Evolutionary conservation across 2,329 filamentous ascomycete genomes (phyloP).

Genomic region (Pseudocercospora cruenta): DNA sequence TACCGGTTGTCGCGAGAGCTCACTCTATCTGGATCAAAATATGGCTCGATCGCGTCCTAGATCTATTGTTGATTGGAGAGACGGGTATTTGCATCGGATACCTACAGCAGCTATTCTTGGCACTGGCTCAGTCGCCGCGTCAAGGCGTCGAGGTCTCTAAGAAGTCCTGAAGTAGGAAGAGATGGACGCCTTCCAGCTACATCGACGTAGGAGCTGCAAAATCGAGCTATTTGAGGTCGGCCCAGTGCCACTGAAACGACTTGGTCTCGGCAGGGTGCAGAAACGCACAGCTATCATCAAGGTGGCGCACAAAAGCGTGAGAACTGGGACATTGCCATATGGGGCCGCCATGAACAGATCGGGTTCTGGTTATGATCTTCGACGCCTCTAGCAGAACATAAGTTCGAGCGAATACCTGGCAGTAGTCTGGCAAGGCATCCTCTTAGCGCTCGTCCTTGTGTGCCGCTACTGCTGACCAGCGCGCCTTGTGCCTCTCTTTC

Average conservation of each 20-base stretch:
- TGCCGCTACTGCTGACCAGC: neutral
- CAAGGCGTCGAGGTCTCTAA: neutral
- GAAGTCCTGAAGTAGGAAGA: neutral
- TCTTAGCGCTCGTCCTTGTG: neutral
- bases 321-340: neutral
- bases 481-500: neutral
- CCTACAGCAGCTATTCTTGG: neutral
- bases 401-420: neutral
- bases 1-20: neutral
- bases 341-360: neutral
- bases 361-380: neutral
- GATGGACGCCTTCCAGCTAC: neutral
- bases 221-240: neutral
- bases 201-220: neutral
- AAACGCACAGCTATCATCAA: neutral
- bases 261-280: neutral
- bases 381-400: neutral
- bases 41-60: neutral
- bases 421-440: neutral
- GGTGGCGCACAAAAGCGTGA: neutral
- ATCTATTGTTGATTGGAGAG: neutral
- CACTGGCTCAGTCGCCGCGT: neutral
- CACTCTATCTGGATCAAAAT: neutral
- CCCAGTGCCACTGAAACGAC: neutral
- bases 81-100: slow-evolving; percentile 3